Conservation (phyloP, 2,329 filamentous ascomycete genomes). For the Elsinoe perseae region DNA sequence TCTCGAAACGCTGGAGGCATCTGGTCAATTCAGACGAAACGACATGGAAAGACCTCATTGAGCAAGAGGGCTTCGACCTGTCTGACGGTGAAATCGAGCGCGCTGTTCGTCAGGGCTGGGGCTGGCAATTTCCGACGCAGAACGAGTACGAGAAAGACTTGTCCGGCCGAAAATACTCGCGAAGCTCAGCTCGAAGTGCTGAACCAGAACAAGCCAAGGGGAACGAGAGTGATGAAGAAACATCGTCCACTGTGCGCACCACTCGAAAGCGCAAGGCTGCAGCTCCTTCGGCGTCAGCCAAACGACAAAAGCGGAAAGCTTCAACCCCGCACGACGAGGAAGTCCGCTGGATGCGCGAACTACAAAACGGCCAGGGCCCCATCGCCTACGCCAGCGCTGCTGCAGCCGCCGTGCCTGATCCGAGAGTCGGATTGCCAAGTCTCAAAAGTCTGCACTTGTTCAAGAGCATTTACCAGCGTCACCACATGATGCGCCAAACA, state of each 20-base stretch:
- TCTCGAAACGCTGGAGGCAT: conserved; percentile 88
- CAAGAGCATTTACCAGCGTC: conserved; percentile 91
- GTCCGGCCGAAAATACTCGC: conserved; percentile 40
- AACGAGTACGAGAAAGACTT: conserved; percentile 76
- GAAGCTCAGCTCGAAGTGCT: conserved; percentile 20
- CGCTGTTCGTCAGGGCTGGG: conserved; percentile 88
- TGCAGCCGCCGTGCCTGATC: conserved; percentile 72
- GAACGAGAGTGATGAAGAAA: conserved; percentile 19
- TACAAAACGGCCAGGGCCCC: conserved; percentile 63
- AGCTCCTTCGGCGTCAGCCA: conserved; percentile 36
- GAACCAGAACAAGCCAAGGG: conserved; percentile 24
- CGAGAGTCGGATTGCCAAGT: conserved; percentile 67
- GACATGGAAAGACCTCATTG: conserved; percentile 89
- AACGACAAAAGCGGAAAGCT: conserved; percentile 50
- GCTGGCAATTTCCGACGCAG: conserved; percentile 74
- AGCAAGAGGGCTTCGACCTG: conserved; percentile 71
- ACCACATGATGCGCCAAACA: conserved; percentile 79
- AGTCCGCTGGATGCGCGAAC: conserved; percentile 40
- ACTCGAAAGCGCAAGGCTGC: conserved; percentile 34
- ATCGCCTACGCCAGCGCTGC: conserved; percentile 80
- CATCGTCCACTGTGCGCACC: conserved; percentile 21
- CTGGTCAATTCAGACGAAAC: conserved; percentile 89
- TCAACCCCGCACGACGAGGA: conserved; percentile 37
- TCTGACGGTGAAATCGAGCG: conserved; percentile 74
- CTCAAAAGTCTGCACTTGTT: conserved; percentile 82